A percentile compares a stretch with the other conserved stretches of the same genome.
These are phyloP conservation scores for Eucalyptus paniculata DNA, from an alignment of 345 rosid species.

Conservation along the genomic window DNA sequence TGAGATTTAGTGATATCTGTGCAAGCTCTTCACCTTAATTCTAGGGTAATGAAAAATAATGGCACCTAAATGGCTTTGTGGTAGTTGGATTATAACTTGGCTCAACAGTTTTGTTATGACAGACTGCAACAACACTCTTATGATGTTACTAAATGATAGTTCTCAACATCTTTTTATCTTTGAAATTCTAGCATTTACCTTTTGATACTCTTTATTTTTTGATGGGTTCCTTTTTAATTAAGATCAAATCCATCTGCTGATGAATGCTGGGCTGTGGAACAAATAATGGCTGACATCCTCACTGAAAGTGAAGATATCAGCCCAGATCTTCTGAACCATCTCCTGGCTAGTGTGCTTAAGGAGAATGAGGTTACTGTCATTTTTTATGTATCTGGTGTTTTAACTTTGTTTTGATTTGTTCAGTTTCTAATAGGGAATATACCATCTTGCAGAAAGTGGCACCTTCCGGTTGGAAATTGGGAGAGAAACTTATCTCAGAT, in stretches of 20 bases:
- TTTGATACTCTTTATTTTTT: background rate
- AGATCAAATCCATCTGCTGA: background rate
- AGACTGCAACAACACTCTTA: background rate
- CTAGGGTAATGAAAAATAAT: background rate
- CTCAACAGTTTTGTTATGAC: background rate
- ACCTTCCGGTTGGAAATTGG: constrained; percentile 30
- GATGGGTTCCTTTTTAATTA: no score
- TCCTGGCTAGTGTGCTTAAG: constrained; percentile 39
- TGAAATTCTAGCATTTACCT: background rate
- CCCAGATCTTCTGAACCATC: constrained; percentile 28
- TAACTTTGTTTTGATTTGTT: background rate
- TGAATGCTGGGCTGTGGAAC: constrained; percentile 44
- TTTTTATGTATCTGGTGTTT: background rate
- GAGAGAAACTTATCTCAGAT: constrained; percentile 31
- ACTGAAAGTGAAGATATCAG: constrained; percentile 54
- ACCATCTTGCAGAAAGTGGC: constrained; percentile 20
- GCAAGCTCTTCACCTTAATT: background rate
- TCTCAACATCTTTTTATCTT: background rate
- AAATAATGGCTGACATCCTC: constrained; percentile 45
- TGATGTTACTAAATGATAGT: background rate
- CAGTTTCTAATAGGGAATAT: background rate
- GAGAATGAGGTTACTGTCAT: constrained; percentile 36
- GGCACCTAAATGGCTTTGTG: background rate
- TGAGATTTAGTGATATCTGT: background rate
- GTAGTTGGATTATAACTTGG: background rate